Base-by-base conservation (phyloP, 106 monocot species). In the Allium cepa region DNA sequence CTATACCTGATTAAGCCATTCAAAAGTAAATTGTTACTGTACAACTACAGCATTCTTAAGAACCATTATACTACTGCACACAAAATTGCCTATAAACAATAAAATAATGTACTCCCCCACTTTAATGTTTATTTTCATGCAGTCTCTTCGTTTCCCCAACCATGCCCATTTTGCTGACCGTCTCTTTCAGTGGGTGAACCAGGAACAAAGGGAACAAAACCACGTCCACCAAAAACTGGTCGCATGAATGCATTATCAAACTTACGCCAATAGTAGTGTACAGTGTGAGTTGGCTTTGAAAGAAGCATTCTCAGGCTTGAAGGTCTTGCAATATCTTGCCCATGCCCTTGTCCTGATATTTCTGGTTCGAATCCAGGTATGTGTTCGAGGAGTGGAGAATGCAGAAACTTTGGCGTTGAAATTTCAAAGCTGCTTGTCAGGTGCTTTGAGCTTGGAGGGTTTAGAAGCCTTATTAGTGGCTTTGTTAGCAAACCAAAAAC, bases 401-500 rank as follows among this genome's bases (percentile, higher is more conserved):
- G 51, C 56, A 85, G 47, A 11, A 83, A 83, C 60, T 80, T 86
- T 4, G 91, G 96, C 26, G 80, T 80, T 15, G 77, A 16, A 8
- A 81, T 74, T 9, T 97, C 92, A 49, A 64, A 49, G 45, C 75
- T 70, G 67, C 50, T 11, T 17, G 36, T 9, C 4, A 62, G 49
- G 56, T 57, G 76, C 56, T 56, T 50, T 45, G 36, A 28, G 50
- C 65, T 49, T 9, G 70, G 4, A 10, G 95, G 85, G 49, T 84
- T 61, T 16, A 97, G 47, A 0, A 87, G 80, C 57, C 78, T 86
- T 57, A 92, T 77, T 49, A 97, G 56, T 11, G 96, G 96, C 51
- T 97, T 88, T 17, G 96, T 97, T 73, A 97, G 72, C 69, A 89
- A 48, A 7, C 96, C 96, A 67, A 97, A 92, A 47, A 97, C 92